Evolutionary conservation across 78 protist species (phyloP).

Genomic region (Protostelium mycophagum): DNA sequence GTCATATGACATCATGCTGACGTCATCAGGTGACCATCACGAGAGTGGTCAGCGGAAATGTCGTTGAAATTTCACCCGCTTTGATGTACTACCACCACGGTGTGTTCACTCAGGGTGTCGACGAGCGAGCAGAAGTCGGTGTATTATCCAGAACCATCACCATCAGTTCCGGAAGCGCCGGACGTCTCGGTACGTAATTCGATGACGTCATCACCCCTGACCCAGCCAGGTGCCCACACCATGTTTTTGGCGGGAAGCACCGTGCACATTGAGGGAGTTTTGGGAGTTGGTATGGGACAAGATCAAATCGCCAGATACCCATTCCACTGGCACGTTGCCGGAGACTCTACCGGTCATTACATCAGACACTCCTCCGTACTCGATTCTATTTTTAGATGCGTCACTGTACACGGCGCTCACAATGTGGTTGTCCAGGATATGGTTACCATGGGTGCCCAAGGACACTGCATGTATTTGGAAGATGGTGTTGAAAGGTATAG

Average conservation of each 20-base stretch:
- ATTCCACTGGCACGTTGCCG: neutral
- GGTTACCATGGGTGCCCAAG: neutral
- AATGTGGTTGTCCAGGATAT: neutral
- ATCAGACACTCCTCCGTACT: neutral
- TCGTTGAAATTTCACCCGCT: neutral
- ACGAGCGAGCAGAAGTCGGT: neutral
- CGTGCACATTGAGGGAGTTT: neutral
- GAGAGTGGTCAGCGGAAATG: neutral
- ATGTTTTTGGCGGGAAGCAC: neutral
- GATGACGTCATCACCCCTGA: too few relatives aligned
- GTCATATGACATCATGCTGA: too few relatives aligned
- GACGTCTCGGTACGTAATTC: neutral
- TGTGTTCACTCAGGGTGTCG: neutral
- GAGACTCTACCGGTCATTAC: neutral
- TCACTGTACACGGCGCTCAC: neutral
- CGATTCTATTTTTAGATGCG: neutral
- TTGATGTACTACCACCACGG: neutral
- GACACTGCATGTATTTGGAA: neutral
- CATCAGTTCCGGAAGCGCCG: neutral
- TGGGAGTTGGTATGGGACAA: neutral
- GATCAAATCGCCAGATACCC: neutral
- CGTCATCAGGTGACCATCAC: neutral
- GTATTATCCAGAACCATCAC: neutral
- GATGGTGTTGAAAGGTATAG: neutral
- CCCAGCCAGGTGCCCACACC: neutral